A percentile compares a stretch with the other conserved stretches of the same genome.
phyloP scores from a whole-genome alignment of 169 alveolate genomes.

The Theileria parva region DNA sequence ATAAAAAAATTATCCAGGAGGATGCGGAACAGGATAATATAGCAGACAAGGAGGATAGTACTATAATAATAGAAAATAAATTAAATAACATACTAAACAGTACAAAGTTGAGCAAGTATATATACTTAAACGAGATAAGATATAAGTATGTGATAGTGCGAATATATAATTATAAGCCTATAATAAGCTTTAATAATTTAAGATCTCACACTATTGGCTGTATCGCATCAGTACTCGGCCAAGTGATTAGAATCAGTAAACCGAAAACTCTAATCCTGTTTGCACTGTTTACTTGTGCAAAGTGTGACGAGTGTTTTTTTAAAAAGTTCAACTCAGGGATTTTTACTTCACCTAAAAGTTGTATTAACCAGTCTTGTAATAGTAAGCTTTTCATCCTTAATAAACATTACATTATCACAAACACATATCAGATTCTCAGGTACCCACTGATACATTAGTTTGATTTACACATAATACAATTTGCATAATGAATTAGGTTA shows the following conservation, averaged over 20 bases:
- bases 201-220: conserved; percentile 50
- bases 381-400: conserved; percentile 3
- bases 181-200: conserved; percentile 10
- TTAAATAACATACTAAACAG: not conserved
- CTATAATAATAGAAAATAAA: not conserved
- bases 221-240: conserved; percentile 41
- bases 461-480: not conserved
- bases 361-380: conserved; percentile 18
- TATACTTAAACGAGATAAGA: conserved; percentile 21
- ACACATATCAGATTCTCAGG: conserved; percentile 28
- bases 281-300: conserved; percentile 38
- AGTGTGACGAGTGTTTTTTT: conserved; percentile 35
- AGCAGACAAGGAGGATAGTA: not conserved
- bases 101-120: conserved; percentile 8
- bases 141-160: conserved; percentile 15
- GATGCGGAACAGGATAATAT: not conserved
- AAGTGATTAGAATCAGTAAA: conserved; percentile 33
- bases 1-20: not conserved
- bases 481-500: conserved; percentile 11
- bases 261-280: conserved; percentile 33
- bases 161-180: conserved; percentile 28
- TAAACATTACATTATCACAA: conserved; percentile 37
- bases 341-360: conserved; percentile 24
- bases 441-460: not conserved
- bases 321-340: conserved; percentile 31